Conservation (phyloP, 2,329 filamentous ascomycete genomes). For the Trichophyton simii region DNA sequence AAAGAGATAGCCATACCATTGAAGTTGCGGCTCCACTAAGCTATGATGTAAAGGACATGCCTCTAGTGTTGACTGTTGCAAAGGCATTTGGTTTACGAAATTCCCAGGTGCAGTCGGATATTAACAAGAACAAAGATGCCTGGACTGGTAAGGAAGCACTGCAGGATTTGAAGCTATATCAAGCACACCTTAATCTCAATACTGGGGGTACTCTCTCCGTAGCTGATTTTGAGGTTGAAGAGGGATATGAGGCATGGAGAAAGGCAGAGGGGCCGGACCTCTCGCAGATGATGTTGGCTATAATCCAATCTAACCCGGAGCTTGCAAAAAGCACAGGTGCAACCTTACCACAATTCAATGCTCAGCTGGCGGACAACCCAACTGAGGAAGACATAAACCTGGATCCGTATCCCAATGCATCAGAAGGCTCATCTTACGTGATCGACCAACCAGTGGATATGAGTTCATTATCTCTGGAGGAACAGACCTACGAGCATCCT, state of each 20-base stretch:
- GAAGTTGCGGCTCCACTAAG: slow-evolving; percentile 74
- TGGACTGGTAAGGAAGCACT: slow-evolving; percentile 92
- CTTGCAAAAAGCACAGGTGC: slow-evolving; percentile 61
- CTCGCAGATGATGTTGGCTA: slow-evolving; percentile 84
- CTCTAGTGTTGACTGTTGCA: slow-evolving; percentile 74
- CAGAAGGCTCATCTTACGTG: slow-evolving; percentile 40
- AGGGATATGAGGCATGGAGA: slow-evolving; percentile 81
- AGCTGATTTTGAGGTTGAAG: slow-evolving; percentile 81
- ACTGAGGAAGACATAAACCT: slow-evolving; percentile 32
- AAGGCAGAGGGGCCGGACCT: slow-evolving; percentile 76
- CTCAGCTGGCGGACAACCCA: slow-evolving; percentile 26
- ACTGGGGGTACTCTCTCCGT: slow-evolving; percentile 62
- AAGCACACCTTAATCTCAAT: slow-evolving; percentile 71
- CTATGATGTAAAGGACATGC: slow-evolving; percentile 95
- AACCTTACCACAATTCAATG: slow-evolving; percentile 46
- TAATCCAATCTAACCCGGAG: slow-evolving; percentile 74
- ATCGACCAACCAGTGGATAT: slow-evolving; percentile 59
- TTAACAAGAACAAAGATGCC: slow-evolving; percentile 62
- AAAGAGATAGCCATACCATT: slow-evolving; percentile 52
- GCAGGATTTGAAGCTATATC: slow-evolving; percentile 84
- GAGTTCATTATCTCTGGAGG: slow-evolving; percentile 44
- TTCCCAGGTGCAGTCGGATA: slow-evolving; percentile 71
- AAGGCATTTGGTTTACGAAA: slow-evolving; percentile 72
- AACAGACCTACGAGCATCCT: slow-evolving; percentile 29
- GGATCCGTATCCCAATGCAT: slow-evolving; percentile 37